Percentiles rank a stretch among this genome's conserved stretches.
Conservation (phyloP, 163 green algal genomes). For the Scenedesmus sp. region DNA sequence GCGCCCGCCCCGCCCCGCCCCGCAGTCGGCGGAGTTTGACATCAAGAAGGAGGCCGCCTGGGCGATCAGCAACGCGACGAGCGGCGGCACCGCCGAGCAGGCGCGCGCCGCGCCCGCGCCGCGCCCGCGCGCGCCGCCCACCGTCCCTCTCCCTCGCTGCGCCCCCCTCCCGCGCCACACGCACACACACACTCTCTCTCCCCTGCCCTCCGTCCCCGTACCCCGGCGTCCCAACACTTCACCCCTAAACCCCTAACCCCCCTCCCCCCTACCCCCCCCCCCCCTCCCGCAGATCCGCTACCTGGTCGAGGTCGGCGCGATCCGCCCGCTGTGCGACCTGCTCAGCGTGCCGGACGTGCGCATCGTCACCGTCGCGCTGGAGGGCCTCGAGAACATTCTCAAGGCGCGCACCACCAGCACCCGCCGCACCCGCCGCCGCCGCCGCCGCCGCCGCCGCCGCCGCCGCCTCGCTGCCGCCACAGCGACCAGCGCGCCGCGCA, state of each 20-base stretch:
- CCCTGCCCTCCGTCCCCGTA: too few species aligned
- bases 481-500: too few species aligned
- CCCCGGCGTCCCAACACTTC: too few species aligned
- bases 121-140: not conserved
- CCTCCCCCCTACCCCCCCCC: too few species aligned
- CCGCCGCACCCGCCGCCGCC: too few species aligned
- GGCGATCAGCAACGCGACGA: slow-evolving; percentile 99
- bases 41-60: slow-evolving; percentile 99
- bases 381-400: slow-evolving; percentile 99
- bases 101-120: slow-evolving; percentile 70
- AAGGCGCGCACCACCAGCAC: too few species aligned
- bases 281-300: too few species aligned
- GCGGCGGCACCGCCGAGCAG: slow-evolving; percentile 90
- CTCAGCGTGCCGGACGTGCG: slow-evolving; percentile 86
- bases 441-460: too few species aligned
- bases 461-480: too few species aligned
- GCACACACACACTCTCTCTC: not conserved
- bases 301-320: slow-evolving; percentile 84
- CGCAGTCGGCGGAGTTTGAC: slow-evolving; percentile 92
- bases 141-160: too few species aligned
- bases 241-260: too few species aligned
- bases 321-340: slow-evolving; percentile 97
- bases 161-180: too few species aligned
- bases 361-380: slow-evolving; percentile 97
- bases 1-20: not conserved